These are phyloP conservation scores for Chenopodium quinoa DNA, from an alignment of 148 eudicot genomes.

Conservation along the genomic window DNA sequence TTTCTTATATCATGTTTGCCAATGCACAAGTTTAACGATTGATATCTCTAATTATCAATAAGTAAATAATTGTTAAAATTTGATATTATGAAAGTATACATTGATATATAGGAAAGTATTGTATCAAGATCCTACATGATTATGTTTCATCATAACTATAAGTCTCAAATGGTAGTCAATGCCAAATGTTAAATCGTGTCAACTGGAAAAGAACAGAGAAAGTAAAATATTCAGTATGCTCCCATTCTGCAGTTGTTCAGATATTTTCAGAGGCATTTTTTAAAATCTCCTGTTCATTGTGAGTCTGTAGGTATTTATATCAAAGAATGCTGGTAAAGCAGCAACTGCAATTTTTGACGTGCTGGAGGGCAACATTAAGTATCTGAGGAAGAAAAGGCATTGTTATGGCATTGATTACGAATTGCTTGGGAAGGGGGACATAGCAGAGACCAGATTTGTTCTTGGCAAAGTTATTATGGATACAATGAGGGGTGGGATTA, in stretches of 20 bases:
- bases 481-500: slow-evolving; percentile 40
- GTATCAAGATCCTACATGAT: too few species aligned
- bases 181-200: too few species aligned
- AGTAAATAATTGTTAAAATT: too few species aligned
- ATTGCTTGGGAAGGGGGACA: slow-evolving; percentile 52
- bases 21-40: too few species aligned
- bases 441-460: slow-evolving; percentile 52
- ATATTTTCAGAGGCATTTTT: not conserved
- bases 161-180: too few species aligned
- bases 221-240: too few species aligned
- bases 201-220: too few species aligned
- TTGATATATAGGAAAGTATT: too few species aligned
- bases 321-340: slow-evolving; percentile 29
- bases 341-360: slow-evolving; percentile 35
- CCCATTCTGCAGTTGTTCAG: not conserved
- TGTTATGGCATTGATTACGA: slow-evolving; percentile 36
- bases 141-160: too few species aligned
- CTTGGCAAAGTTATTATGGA: slow-evolving; percentile 61
- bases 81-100: too few species aligned
- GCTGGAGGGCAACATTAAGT: slow-evolving; percentile 31
- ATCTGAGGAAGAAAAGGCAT: slow-evolving; percentile 23
- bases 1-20: too few species aligned
- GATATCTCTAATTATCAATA: too few species aligned
- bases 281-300: slow-evolving; percentile 6
- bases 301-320: slow-evolving; percentile 50